A percentile compares a stretch with the other conserved stretches of the same genome.
These are phyloP conservation scores for Leishmania gerbilli DNA, from an alignment of 208 protist genomes.

Conservation along the genomic window DNA sequence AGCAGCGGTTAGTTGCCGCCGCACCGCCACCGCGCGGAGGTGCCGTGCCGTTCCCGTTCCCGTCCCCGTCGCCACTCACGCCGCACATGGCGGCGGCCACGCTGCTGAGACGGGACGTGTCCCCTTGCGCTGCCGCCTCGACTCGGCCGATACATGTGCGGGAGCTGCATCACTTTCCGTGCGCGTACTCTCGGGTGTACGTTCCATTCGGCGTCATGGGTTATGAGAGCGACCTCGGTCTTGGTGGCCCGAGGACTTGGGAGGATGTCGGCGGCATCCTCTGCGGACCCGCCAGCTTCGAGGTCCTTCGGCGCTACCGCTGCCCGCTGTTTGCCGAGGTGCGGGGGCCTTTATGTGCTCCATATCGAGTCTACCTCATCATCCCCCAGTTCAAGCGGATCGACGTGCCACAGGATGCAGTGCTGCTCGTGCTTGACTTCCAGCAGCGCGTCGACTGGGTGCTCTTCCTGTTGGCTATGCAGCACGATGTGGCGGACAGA, in stretches of 20 bases:
- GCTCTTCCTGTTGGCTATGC: constrained; percentile 45
- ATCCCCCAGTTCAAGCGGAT: constrained; percentile 37
- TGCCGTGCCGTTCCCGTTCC: not conserved
- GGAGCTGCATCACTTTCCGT: constrained; percentile 64
- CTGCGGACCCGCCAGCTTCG: constrained; percentile 53
- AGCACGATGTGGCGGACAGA: constrained; percentile 1
- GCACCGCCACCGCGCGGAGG: not conserved
- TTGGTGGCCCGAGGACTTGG: constrained; percentile 38
- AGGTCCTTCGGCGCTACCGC: constrained; percentile 52
- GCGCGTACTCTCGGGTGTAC: constrained; percentile 38
- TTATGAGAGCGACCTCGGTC: constrained; percentile 33
- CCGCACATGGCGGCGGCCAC: not conserved
- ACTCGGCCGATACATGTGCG: constrained; percentile 30
- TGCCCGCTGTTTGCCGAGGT: constrained; percentile 58
- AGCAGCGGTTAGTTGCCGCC: not conserved
- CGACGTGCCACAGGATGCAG: constrained; percentile 32
- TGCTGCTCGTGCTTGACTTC: constrained; percentile 77
- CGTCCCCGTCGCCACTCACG: not conserved
- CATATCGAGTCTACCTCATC: constrained; percentile 63
- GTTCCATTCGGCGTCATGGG: constrained; percentile 55
- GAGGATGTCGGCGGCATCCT: constrained; percentile 51
- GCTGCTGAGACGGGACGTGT: not conserved
- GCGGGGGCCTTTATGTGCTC: constrained; percentile 5
- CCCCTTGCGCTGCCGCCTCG: not conserved
- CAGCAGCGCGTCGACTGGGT: constrained; percentile 49